Evolutionary conservation across 345 rosid genomes (phyloP).

Genomic region (Barbarea vulgaris): DNA sequence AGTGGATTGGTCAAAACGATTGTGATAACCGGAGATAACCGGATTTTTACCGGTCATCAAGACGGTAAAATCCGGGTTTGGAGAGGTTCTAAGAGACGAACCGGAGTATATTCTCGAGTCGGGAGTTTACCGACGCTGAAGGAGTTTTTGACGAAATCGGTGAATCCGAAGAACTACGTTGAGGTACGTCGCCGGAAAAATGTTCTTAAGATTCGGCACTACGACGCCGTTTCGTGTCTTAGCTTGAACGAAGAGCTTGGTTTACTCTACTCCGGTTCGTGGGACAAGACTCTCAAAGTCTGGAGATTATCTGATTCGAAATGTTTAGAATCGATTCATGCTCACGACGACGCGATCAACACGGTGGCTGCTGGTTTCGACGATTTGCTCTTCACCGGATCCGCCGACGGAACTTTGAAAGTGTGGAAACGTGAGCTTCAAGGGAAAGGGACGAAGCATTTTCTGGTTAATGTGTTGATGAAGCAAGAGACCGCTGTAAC

Average conservation of each 20-base stretch:
- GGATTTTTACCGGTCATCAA: slow-evolving; percentile 68
- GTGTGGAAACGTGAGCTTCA: slow-evolving; percentile 64
- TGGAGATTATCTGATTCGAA: slow-evolving; percentile 61
- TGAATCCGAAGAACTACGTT: slow-evolving; percentile 64
- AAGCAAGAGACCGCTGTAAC: slow-evolving; percentile 78
- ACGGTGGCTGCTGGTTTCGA: slow-evolving; percentile 54
- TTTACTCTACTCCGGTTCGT: slow-evolving; percentile 64
- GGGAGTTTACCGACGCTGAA: slow-evolving; percentile 60
- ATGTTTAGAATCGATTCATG: slow-evolving; percentile 59
- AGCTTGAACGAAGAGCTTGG: slow-evolving; percentile 57
- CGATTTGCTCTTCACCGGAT: slow-evolving; percentile 62
- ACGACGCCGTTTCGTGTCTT: slow-evolving; percentile 67
- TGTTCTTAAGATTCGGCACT: slow-evolving; percentile 57
- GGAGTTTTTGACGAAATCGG: slow-evolving; percentile 52
- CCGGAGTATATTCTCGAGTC: slow-evolving; percentile 46
- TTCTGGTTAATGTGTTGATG: slow-evolving; percentile 58
- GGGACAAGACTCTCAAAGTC: slow-evolving; percentile 67
- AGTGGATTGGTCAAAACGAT: slow-evolving; percentile 64
- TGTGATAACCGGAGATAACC: slow-evolving; percentile 44
- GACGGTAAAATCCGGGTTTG: slow-evolving; percentile 74
- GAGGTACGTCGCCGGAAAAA: slow-evolving; percentile 55
- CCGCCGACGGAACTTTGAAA: slow-evolving; percentile 72
- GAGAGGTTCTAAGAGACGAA: slow-evolving; percentile 46
- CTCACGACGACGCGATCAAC: slow-evolving; percentile 70
- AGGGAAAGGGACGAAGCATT: slow-evolving; percentile 61